Base-by-base conservation (phyloP, 2,329 filamentous ascomycete genomes). In the Ceratocystis colombiana region DNA sequence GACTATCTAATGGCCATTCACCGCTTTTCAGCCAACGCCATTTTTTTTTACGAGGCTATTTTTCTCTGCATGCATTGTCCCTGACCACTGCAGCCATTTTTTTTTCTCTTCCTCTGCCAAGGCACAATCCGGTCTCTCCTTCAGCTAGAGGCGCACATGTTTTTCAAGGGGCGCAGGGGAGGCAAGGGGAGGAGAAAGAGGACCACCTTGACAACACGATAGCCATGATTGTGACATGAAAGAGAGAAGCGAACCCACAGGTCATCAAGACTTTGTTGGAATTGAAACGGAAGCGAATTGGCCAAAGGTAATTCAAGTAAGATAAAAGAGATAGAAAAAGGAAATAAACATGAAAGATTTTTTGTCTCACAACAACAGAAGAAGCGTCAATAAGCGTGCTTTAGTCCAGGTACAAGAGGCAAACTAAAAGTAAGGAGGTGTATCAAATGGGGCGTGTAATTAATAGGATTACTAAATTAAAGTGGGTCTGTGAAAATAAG, bases 231-330 rank as follows among this genome's bases (percentile, higher is more conserved):
- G 53, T 57, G 30, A 33, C 28, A 59, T 59, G 12, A 37, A 41
- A 15, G 37, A 59, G 28, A n/a, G 55, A 59, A 59, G 25, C 55
- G 25, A 30, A 4, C 30, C n/a, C 8, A n/a, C 55, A 20, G 25
- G 6, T 6, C 20, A 33, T 33, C 20, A n/a, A 20, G 20, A n/a
- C 8, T 20, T 33, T 10, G 22, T 30, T 59, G 55, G 10, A 59
- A 59, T 59, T 59, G 28, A 59, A 59, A 59, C 55, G 2, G 28
- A 59, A 59, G 55, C 55, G 55, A 59, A n/a, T 59, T 33, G 20
- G n/a, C 20, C 22, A 59, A 8, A 5, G 30, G 25, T 15, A 57
- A 57, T 17, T 30, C 25, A 20, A 57, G 25, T 33, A 7, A 33
- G 30, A 59, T 59, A 37, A 37, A 25, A 57, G 1, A 17, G 25